These are phyloP conservation scores for Pythium plurisporium DNA, from an alignment of 352 stramenopile species.

Conservation along the genomic window DNA sequence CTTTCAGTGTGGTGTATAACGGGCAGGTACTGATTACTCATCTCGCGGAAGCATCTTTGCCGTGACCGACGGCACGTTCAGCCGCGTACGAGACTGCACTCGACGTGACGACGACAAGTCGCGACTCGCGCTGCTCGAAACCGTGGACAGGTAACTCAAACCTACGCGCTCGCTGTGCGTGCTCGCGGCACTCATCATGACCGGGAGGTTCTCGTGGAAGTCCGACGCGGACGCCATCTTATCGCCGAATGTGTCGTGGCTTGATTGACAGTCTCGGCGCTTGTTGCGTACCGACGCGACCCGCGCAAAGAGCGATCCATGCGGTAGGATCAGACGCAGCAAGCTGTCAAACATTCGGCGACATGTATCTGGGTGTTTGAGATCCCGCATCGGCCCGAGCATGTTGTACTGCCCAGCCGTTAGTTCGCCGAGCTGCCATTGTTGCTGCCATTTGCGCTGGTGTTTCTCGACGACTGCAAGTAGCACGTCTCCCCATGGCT, in stretches of 20 bases:
- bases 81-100: conserved; percentile 6
- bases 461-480: conserved; percentile 29
- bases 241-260: not conserved
- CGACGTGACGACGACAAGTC: conserved; percentile 17
- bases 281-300: conserved; percentile 26
- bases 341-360: conserved; percentile 47
- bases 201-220: conserved; percentile 36
- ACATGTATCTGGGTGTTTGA: conserved; percentile 29
- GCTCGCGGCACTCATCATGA: conserved; percentile 24
- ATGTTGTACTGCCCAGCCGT: conserved; percentile 6
- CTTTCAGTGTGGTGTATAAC: not conserved
- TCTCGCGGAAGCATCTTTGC: conserved; percentile 20
- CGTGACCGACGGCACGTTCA: conserved; percentile 4
- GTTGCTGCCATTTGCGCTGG: conserved; percentile 28
- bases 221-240: conserved; percentile 8
- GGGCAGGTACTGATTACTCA: not conserved
- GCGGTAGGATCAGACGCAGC: conserved; percentile 43
- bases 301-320: conserved; percentile 22
- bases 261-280: not conserved
- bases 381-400: conserved; percentile 9
- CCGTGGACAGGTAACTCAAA: conserved; percentile 9
- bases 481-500: conserved; percentile 42
- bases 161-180: conserved; percentile 9
- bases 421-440: conserved; percentile 24
- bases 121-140: conserved; percentile 14